These are phyloP conservation scores for Manihot esculenta DNA, from an alignment of 441 rosid genomes.

Conservation along the genomic window DNA sequence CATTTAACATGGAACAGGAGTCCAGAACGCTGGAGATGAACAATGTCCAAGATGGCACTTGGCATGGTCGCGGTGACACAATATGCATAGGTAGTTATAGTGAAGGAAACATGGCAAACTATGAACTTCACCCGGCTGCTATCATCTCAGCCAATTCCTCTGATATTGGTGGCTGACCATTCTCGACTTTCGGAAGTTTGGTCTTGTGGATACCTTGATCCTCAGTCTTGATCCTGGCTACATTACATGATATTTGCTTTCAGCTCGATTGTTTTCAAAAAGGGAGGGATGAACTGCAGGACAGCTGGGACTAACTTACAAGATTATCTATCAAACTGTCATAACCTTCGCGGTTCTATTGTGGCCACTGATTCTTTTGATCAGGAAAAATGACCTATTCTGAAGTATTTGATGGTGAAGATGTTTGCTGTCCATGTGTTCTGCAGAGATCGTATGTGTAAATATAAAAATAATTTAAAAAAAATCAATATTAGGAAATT, in stretches of 20 bases:
- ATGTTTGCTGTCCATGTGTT: constrained; percentile 9
- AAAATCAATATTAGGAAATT: no score
- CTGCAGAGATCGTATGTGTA: neutral
- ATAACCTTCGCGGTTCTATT: neutral
- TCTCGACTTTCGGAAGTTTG: constrained; percentile 16
- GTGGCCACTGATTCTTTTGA: neutral
- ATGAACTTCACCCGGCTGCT: constrained; percentile 53
- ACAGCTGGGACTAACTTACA: neutral
- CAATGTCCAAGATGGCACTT: constrained; percentile 86
- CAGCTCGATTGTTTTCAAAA: neutral
- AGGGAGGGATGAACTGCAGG: constrained; percentile 13
- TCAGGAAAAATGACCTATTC: constrained; percentile 2
- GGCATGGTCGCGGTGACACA: constrained; percentile 96
- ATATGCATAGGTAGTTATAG: constrained; percentile 59
- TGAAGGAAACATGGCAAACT: constrained; percentile 52
- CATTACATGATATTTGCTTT: neutral
- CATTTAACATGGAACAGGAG: constrained; percentile 48
- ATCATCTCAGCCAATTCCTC: constrained; percentile 41
- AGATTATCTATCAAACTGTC: neutral
- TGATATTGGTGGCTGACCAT: constrained; percentile 20
- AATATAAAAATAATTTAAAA: neutral
- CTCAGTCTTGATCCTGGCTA: neutral
- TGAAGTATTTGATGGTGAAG: neutral
- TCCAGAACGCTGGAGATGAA: constrained; percentile 92
- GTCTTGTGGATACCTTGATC: neutral